These are phyloP conservation scores for Neurospora sp. DNA, from an alignment of 495 filamentous ascomycete species.

Conservation along the genomic window DNA sequence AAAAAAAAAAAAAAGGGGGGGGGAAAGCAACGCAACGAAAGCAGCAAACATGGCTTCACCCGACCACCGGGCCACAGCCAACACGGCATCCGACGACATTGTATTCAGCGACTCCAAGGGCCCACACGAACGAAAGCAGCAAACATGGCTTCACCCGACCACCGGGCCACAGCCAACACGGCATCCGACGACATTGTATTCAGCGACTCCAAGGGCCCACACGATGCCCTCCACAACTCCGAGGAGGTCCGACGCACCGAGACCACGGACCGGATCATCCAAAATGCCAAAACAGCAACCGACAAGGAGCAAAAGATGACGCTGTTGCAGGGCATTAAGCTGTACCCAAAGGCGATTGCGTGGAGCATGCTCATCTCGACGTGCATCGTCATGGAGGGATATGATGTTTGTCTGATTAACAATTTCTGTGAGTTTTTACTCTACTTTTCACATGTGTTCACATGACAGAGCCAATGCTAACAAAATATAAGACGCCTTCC, in stretches of 20 bases:
- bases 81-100: not conserved
- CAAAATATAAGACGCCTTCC: conserved; percentile 33
- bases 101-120: conserved; percentile 1
- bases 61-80: not conserved
- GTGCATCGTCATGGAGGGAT: conserved; percentile 57
- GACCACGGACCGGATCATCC: conserved; percentile 31
- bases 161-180: not conserved
- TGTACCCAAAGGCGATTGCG: conserved; percentile 47
- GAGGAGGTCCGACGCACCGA: conserved; percentile 12
- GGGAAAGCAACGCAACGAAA: not conserved
- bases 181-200: conserved; percentile 1
- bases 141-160: not conserved
- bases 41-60: not conserved
- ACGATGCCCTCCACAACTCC: not conserved
- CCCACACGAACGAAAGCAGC: not conserved
- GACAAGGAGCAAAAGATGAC: conserved; percentile 48
- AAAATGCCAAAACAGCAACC: conserved; percentile 34
- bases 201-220: not conserved
- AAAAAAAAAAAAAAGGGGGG: not conserved
- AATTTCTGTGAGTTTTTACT: conserved; percentile 36
- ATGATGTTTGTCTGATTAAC: conserved; percentile 49
- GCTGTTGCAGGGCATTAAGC: conserved; percentile 38
- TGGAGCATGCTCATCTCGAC: conserved; percentile 54
- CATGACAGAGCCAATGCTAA: not conserved
- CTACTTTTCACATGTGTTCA: not conserved